Conservation (phyloP, 768 basidiomycete genomes). For the Podaxis sp. region DNA sequence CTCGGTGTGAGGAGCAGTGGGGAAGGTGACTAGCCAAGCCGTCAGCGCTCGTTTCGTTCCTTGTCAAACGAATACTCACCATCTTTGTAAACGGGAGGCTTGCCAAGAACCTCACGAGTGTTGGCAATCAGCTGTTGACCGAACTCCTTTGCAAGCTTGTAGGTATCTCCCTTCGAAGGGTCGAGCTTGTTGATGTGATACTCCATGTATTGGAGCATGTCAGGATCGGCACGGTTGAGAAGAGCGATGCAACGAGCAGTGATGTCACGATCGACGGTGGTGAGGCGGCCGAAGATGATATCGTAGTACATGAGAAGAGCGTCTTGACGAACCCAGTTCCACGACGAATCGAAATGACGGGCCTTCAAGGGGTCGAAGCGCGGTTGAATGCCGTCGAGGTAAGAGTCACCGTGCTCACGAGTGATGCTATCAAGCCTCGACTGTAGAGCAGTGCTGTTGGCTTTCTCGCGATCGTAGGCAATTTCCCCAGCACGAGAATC, state of each 20-base stretch:
- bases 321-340: constrained; percentile 99
- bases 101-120: constrained; percentile 76
- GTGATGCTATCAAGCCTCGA: constrained; percentile 84
- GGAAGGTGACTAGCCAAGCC: constrained; percentile 78
- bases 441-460: constrained; percentile 69
- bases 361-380: constrained; percentile 94
- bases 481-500: constrained; percentile 93
- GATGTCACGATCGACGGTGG: constrained; percentile 93
- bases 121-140: constrained; percentile 96
- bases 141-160: constrained; percentile 94
- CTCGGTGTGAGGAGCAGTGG: constrained; percentile 94
- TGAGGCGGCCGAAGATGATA: constrained; percentile 94
- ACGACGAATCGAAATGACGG: constrained; percentile 96
- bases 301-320: constrained; percentile 97
- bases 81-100: constrained; percentile 93
- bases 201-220: constrained; percentile 92
- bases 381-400: constrained; percentile 94
- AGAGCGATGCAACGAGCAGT: constrained; percentile 96
- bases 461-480: constrained; percentile 84
- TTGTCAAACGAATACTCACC: constrained; percentile 49
- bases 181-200: constrained; percentile 88
- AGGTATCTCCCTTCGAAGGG: constrained; percentile 82
- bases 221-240: constrained; percentile 95
- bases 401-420: constrained; percentile 90
- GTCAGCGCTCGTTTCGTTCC: constrained; percentile 13